Percentiles rank a stretch among this genome's conserved stretches.
phyloP scores from a whole-genome alignment of 169 alveolate genomes.

The Babesia bigemina region DNA sequence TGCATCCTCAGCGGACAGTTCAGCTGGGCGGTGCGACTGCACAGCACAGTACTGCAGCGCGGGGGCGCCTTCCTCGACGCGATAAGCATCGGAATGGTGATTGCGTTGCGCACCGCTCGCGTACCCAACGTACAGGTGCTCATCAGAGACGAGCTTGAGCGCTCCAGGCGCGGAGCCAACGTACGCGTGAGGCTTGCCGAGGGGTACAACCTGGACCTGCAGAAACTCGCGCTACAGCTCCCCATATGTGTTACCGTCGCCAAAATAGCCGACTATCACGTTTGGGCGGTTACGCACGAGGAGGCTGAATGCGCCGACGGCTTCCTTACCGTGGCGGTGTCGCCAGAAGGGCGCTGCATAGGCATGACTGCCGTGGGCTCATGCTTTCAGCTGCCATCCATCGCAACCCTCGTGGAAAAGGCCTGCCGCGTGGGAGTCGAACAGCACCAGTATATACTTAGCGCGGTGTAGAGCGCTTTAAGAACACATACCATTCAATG shows the following conservation, averaged over 20 bases:
- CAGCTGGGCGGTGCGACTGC: conserved; percentile 73
- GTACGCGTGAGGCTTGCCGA: conserved; percentile 31
- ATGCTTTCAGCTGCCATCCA: conserved; percentile 19
- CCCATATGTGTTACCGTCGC: conserved; percentile 53
- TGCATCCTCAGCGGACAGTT: conserved; percentile 71
- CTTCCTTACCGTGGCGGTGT: conserved; percentile 50
- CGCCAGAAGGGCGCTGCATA: conserved; percentile 38
- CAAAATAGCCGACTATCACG: conserved; percentile 12
- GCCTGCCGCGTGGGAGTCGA: conserved; percentile 10
- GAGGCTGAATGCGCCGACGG: conserved; percentile 65
- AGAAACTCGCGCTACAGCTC: conserved; percentile 19
- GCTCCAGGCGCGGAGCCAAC: conserved; percentile 44
- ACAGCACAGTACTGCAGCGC: conserved; percentile 65
- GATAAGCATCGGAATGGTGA: conserved; percentile 70
- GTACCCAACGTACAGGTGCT: conserved; percentile 67
- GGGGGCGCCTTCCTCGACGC: conserved; percentile 76
- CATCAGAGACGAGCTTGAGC: conserved; percentile 62
- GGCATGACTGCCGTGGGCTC: conserved; percentile 48
- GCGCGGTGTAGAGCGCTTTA: neutral
- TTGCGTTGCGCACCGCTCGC: conserved; percentile 66
- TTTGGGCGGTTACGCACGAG: conserved; percentile 58
- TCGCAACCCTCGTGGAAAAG: conserved; percentile 14
- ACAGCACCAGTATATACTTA: conserved; percentile 17
- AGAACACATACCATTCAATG: neutral
- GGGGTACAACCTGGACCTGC: conserved; percentile 34